A percentile compares a stretch with the other conserved stretches of the same genome.
Evolutionary conservation across 139 green algal genomes (phyloP).

Genomic region (Eudorina sp.): DNA sequence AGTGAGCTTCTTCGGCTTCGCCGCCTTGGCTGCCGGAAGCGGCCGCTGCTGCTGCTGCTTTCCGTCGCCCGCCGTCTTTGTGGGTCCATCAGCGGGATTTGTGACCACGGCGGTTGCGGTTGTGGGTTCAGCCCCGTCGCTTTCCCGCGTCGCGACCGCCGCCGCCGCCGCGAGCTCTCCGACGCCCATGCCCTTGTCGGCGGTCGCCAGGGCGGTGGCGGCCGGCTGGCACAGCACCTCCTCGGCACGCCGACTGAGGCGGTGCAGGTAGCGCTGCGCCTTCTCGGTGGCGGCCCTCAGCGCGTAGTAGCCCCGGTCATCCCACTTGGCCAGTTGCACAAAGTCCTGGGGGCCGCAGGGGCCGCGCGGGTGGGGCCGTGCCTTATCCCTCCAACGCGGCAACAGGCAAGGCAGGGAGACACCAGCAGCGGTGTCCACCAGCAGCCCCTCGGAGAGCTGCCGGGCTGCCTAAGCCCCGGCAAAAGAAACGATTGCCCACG

Average conservation of each 20-base stretch:
- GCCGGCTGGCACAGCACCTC: slow-evolving; percentile 67
- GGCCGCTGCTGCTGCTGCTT: not conserved
- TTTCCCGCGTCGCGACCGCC: not conserved
- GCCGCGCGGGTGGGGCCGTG: no score
- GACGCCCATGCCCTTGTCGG: slow-evolving; percentile 58
- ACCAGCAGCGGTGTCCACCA: no score
- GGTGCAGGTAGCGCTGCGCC: slow-evolving; percentile 90
- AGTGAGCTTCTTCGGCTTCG: slow-evolving; percentile 19
- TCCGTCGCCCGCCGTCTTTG: not conserved
- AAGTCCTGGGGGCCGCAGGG: slow-evolving; percentile 85
- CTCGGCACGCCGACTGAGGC: slow-evolving; percentile 67
- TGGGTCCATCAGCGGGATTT: no score
- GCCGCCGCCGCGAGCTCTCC: slow-evolving; percentile 66
- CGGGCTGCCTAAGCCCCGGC: no score
- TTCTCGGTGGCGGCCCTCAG: slow-evolving; percentile 87
- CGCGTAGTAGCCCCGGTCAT: slow-evolving; percentile 95
- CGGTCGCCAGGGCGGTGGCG: slow-evolving; percentile 65
- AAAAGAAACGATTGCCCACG: no score
- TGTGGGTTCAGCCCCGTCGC: not conserved
- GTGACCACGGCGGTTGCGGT: not conserved
- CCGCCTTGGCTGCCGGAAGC: not conserved
- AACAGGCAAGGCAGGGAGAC: no score
- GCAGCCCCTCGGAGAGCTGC: no score
- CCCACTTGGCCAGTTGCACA: slow-evolving; percentile 96
- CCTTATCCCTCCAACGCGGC: no score